Conservation (phyloP, 176 grass and related monocot genomes). For the Oryza longistaminata region DNA sequence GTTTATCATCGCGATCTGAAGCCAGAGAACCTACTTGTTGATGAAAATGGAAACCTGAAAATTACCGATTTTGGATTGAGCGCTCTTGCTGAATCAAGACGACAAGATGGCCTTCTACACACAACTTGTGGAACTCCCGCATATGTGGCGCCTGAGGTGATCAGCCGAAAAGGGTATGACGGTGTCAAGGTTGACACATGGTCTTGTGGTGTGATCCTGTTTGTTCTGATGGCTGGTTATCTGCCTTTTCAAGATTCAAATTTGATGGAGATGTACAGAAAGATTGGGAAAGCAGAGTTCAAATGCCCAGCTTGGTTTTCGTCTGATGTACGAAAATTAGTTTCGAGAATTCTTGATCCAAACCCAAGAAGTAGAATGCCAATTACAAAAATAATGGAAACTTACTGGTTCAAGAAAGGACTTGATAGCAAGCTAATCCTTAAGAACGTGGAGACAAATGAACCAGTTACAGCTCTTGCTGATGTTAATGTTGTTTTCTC, state of each 20-base stretch:
- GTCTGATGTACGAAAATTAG: constrained; percentile 35
- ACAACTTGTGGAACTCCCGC: constrained; percentile 58
- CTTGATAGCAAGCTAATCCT: constrained; percentile 37
- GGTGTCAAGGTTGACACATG: constrained; percentile 60
- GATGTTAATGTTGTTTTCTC: constrained; percentile 39
- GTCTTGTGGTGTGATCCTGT: constrained; percentile 58
- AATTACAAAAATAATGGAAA: constrained; percentile 54
- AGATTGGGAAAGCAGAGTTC: constrained; percentile 48
- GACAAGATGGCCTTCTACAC: constrained; percentile 52
- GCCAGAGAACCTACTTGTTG: constrained; percentile 56
- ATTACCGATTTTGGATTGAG: constrained; percentile 67
- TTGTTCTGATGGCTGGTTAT: constrained; percentile 53
- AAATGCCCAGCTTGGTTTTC: constrained; percentile 52
- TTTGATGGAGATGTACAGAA: constrained; percentile 54
- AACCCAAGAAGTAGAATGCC: constrained; percentile 48
- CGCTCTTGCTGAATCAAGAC: constrained; percentile 48
- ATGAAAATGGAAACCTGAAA: constrained; percentile 53
- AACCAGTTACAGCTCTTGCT: constrained; percentile 14
- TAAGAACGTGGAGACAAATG: constrained; percentile 34
- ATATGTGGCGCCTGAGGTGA: constrained; percentile 62
- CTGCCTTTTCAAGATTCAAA: constrained; percentile 52
- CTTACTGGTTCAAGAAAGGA: constrained; percentile 52
- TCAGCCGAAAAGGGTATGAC: constrained; percentile 52
- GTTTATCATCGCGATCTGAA: constrained; percentile 65
- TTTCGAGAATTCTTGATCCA: constrained; percentile 55